phyloP scores from a whole-genome alignment of 148 eudicot genomes.

The Vaccinium macrocarpon region DNA sequence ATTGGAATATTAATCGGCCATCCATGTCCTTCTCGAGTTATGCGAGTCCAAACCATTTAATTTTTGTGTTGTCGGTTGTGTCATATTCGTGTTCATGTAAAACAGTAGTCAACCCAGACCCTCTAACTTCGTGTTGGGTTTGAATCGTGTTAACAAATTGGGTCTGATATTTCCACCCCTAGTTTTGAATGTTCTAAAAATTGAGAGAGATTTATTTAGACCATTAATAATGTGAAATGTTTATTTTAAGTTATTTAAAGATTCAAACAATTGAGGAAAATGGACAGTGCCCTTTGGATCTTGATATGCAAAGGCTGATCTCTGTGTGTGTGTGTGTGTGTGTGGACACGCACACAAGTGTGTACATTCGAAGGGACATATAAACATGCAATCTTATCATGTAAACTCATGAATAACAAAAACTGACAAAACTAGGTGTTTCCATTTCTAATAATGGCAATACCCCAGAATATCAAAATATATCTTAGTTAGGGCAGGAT shows the following conservation, averaged over 20 bases:
- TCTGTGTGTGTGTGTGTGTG: too few relatives aligned
- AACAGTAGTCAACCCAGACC: neutral
- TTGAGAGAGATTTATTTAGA: neutral
- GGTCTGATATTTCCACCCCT: neutral
- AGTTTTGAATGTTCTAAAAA: neutral
- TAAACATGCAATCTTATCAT: neutral
- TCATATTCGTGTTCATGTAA: neutral
- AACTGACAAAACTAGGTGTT: neutral
- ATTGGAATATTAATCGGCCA: neutral
- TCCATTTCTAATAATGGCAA: neutral
- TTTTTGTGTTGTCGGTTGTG: neutral
- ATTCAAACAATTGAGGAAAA: neutral
- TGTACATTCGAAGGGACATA: too few relatives aligned
- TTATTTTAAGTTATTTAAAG: too few relatives aligned
- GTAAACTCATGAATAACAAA: neutral
- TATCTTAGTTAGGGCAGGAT: neutral
- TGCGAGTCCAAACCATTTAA: neutral
- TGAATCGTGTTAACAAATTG: neutral
- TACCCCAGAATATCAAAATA: constrained; percentile 2
- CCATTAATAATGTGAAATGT: neutral
- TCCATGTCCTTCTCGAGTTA: neutral
- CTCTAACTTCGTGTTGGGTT: neutral
- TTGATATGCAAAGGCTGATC: neutral
- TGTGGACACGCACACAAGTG: too few relatives aligned
- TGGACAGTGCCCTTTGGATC: neutral